Base-by-base conservation (phyloP, 192 early-diverging fungal species). In the Coemansia umbellata region DNA sequence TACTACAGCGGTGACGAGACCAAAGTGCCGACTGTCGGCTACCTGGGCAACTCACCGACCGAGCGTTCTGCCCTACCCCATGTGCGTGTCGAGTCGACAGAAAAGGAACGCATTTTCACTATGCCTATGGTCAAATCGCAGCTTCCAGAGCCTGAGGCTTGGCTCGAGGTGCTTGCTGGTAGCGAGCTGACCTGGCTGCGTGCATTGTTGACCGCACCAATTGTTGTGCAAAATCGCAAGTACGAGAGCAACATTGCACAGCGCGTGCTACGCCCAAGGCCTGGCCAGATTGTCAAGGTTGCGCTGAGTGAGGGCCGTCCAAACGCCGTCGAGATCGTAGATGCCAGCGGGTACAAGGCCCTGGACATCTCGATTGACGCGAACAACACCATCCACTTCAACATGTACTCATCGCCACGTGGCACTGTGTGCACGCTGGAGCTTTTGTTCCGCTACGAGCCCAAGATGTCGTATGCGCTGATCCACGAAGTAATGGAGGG, bases 371-470 rank as follows among this genome's bases (percentile, higher is more conserved):
- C 66, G 21, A 71, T 82, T 17, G 53, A 53, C 39, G 31, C 35
- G 17, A 78, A 82, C 30, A 69, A 78, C 14, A 42, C 62, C 28
- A 83, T 89, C 48, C 71, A 69, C 37, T 70, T 85, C 55, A 78
- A 78, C 39, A 70, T 95, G 47, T 82, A 79, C 59, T 64, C 72
- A n/a, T 37, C 60, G 36, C 64, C 66, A 1, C 60, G 63, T 13
- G 65, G 84, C 8, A 81, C 78, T 10, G 73, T 69, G 9, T 82
- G 93, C 50, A 86, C 89, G 5, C 78, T 97, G 49, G 74, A 85
- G 43, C 84, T 97, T 49, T 63, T 84, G 50, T 95, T 93, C 82
- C 71, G 73, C 42, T 95, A 95, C 79, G 79, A 79, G 33, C 86
- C 92, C 22, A 74, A 80, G 47, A 84, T 84, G 62, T 84, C 88